Evolutionary conservation across 371 early-diverging fungal genomes (phyloP).

Genomic region (Mucor sp.): DNA sequence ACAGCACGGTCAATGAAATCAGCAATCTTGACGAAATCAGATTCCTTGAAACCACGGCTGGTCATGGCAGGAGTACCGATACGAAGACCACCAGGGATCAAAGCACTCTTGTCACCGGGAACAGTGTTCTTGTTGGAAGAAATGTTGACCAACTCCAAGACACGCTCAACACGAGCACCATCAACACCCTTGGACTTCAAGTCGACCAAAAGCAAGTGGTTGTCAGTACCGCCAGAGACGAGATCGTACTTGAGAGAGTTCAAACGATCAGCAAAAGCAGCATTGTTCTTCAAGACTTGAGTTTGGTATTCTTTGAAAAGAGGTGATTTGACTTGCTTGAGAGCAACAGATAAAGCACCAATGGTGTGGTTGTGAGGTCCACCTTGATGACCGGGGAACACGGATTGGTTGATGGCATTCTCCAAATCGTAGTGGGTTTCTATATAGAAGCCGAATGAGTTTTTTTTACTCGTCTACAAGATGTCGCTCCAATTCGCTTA

Average conservation of each 20-base stretch:
- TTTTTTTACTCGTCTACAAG: not conserved
- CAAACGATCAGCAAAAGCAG: conserved; percentile 78
- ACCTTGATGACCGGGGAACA: conserved; percentile 99
- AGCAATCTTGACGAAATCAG: conserved; percentile 81
- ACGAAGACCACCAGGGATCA: conserved; percentile 93
- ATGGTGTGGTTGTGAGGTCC: conserved; percentile 99
- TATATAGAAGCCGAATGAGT: conserved; percentile 7
- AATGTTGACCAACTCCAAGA: conserved; percentile 94
- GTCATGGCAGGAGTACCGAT: conserved; percentile 92
- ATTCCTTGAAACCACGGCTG: conserved; percentile 87
- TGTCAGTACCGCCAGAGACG: conserved; percentile 94
- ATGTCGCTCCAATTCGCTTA: conserved; percentile 25
- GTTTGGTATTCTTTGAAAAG: conserved; percentile 94
- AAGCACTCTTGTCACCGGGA: conserved; percentile 86
- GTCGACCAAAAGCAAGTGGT: conserved; percentile 94
- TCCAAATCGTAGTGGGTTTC: conserved; percentile 90
- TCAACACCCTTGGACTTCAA: conserved; percentile 83
- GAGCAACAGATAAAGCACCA: conserved; percentile 96
- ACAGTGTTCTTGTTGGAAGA: conserved; percentile 96
- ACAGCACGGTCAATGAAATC: conserved; percentile 88
- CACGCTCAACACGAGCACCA: conserved; percentile 91
- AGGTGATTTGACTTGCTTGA: conserved; percentile 93
- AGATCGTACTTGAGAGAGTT: conserved; percentile 82
- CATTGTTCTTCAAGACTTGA: conserved; percentile 93
- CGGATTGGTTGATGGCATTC: conserved; percentile 92